Conservation (phyloP, 805 yeast species). For the Lipomyces starkeyi region DNA sequence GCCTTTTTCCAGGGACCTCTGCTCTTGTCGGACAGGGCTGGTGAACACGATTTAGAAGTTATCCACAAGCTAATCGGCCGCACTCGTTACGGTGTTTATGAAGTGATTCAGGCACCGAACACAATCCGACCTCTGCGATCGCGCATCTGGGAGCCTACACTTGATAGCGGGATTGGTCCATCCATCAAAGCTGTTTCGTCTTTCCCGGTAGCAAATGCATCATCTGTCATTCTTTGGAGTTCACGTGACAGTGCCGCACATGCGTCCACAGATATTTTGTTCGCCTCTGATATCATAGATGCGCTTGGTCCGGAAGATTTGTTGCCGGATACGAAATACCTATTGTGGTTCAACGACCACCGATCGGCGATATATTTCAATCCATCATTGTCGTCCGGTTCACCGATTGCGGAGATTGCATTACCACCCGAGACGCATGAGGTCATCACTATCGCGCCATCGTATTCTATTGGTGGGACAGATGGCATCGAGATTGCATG, state of each 20-base stretch:
- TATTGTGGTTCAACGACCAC: constrained; percentile 7
- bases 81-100: constrained; percentile 10
- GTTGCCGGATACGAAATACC: constrained; percentile 1
- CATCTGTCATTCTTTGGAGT: constrained; percentile 15
- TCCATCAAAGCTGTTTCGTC: constrained; percentile 14
- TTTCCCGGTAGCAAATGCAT: background rate
- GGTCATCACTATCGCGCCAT: constrained; percentile 14
- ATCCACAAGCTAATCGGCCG: constrained; percentile 14
- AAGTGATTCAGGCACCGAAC: constrained; percentile 7
- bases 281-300: background rate
- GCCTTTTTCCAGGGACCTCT: constrained; percentile 12
- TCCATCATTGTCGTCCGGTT: background rate
- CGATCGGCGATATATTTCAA: constrained; percentile 9
- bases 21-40: constrained; percentile 8
- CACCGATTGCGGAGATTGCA: constrained; percentile 6
- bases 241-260: constrained; percentile 12
- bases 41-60: constrained; percentile 16
- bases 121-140: constrained; percentile 3
- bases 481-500: constrained; percentile 13
- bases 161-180: constrained; percentile 7
- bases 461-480: background rate
- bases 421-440: constrained; percentile 8
- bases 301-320: background rate
- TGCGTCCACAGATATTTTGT: constrained; percentile 8
- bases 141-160: constrained; percentile 16